A percentile compares a stretch with the other conserved stretches of the same genome.
These are phyloP conservation scores for Fusarium oligoseptatum DNA, from an alignment of 2,329 filamentous ascomycete species.

Conservation along the genomic window DNA sequence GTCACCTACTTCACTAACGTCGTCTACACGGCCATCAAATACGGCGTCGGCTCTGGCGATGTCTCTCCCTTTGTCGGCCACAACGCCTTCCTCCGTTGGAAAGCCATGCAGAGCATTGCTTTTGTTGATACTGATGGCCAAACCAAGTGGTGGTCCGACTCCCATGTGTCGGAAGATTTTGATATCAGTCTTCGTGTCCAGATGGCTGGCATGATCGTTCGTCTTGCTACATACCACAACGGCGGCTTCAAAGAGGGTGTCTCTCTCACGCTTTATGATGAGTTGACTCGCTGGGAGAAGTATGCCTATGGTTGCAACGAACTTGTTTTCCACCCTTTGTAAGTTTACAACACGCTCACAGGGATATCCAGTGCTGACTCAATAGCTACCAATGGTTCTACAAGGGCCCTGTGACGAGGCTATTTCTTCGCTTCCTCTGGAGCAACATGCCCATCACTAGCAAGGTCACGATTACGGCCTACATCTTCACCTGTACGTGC, in stretches of 20 bases:
- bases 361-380: neutral
- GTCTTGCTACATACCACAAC: slow-evolving; percentile 76
- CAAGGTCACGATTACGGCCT: slow-evolving; percentile 78
- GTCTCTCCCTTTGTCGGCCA: slow-evolving; percentile 83
- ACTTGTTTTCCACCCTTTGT: slow-evolving; percentile 76
- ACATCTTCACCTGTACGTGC: slow-evolving; percentile 70
- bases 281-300: slow-evolving; percentile 80
- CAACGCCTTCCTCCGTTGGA: slow-evolving; percentile 81
- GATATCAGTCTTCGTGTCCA: slow-evolving; percentile 81
- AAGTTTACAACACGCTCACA: slow-evolving; percentile 28
- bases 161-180: slow-evolving; percentile 82
- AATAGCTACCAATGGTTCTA: slow-evolving; percentile 64
- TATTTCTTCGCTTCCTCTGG: slow-evolving; percentile 53
- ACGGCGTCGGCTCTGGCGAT: slow-evolving; percentile 78
- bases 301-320: slow-evolving; percentile 80
- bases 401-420: slow-evolving; percentile 73
- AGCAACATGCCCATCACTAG: slow-evolving; percentile 69
- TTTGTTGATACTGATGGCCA: slow-evolving; percentile 60
- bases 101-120: slow-evolving; percentile 42
- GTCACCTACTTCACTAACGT: slow-evolving; percentile 84
- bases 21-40: slow-evolving; percentile 80
- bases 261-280: slow-evolving; percentile 79
- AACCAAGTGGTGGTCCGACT: slow-evolving; percentile 81
- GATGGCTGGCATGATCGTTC: slow-evolving; percentile 75
- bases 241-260: slow-evolving; percentile 81